phyloP scores from a whole-genome alignment of 2,329 filamentous ascomycete species.

The Fusarium nodosum region DNA sequence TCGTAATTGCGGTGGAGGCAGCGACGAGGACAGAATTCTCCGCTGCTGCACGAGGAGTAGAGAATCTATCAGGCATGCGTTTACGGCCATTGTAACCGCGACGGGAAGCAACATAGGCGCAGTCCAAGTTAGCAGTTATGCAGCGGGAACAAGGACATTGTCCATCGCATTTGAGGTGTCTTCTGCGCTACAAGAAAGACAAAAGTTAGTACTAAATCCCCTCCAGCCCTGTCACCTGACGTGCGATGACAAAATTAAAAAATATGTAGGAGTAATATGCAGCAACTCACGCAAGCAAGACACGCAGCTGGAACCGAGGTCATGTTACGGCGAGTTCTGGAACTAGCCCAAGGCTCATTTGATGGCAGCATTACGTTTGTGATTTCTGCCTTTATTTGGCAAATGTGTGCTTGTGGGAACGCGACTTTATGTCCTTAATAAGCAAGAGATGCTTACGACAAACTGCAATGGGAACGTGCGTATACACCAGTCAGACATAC shows the following conservation, averaged over 20 bases:
- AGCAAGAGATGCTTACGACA: background rate
- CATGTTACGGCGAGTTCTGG: background rate
- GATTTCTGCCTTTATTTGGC: accelerated
- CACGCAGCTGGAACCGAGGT: conserved; percentile 3
- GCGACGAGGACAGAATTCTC: accelerated
- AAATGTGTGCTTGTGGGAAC: background rate
- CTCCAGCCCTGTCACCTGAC: background rate
- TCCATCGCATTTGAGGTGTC: conserved; percentile 13
- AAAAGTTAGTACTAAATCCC: background rate
- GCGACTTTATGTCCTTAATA: background rate
- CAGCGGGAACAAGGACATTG: conserved; percentile 13
- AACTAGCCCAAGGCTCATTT: accelerated
- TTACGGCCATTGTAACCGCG: conserved; percentile 4
- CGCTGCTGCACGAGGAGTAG: accelerated
- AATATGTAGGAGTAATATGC: accelerated
- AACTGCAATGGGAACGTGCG: background rate
- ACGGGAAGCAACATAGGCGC: conserved; percentile 4
- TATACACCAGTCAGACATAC: background rate
- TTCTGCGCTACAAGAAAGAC: background rate
- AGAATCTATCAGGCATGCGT: accelerated
- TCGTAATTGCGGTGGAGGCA: background rate
- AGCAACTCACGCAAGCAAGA: conserved; percentile 12
- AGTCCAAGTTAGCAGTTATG: background rate
- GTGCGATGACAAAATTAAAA: background rate
- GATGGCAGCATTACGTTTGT: background rate